Evolutionary conservation across 768 basidiomycete species (phyloP), one percentile per base, ranked within the genome.

Genomic region (Rhizopogon roseolus): DNA sequence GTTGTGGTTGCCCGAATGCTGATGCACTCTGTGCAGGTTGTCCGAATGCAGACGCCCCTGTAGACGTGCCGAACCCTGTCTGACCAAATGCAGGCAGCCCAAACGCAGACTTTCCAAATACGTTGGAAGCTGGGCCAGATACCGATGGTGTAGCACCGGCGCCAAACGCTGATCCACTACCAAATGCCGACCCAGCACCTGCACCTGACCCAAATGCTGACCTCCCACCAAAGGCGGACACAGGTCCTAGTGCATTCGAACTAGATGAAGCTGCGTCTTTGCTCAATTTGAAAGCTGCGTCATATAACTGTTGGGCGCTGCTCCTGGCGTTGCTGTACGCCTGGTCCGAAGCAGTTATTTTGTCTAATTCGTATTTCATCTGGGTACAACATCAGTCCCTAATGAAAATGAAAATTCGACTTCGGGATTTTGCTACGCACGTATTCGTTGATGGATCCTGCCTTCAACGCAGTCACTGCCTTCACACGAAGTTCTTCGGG

Each of bases 401-500:
- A 17, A 50, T 19, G 10, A 16, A 25, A n/a, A n/a, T n/a, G 17
- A 9, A 27, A n/a, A n/a, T n/a, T 28, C 25, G 16, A 22, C n/a
- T 9, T 22, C 1, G 10, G 5, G 39, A 25, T 34, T 27, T 16
- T 4, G n/a, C 16, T 11, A 75, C 86, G 58, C 59, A 91, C 92
- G 66, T 93, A 93, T 74, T 84, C 82, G 38, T 79, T 75, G 6
- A 73, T 58, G 46, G 76, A 83, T 17, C 83, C 83, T 7, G 75
- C 72, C 55, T 77, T 74, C 19, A 79, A 57, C 0, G 88, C 86
- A 7, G 73, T 67, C 2, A 75, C 73, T 6, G 88, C 88, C 57
- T 78, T 83, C 37, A 86, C 71, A 41, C 89, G 77, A 42, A 95
- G 69, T 67, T 97, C 93, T 62, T 95, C 93, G 0, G 80, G 80